phyloP scores from a whole-genome alignment of 2,329 filamentous ascomycete genomes.

The Aspergillus sp. region DNA sequence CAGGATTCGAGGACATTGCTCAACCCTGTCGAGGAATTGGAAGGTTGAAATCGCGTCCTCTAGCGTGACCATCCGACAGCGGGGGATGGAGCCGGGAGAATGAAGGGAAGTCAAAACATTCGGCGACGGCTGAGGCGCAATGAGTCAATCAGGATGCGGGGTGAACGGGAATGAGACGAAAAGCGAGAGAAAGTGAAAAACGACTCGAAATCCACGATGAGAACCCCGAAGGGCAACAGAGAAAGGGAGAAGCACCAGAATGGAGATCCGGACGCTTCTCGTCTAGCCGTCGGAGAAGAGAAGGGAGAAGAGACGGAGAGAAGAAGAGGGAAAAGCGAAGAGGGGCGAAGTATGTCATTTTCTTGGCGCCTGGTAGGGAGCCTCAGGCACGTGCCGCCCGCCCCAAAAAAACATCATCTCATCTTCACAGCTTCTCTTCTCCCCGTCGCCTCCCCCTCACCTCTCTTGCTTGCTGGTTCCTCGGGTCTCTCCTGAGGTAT shows the following conservation, averaged over 20 bases:
- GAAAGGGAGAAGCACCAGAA: constrained; percentile 17
- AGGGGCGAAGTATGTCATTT: constrained; percentile 21
- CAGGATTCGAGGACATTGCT: constrained; percentile 43
- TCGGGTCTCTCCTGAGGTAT: not conserved
- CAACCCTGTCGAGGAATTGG: constrained; percentile 25
- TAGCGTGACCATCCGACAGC: not conserved
- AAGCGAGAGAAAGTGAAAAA: no score
- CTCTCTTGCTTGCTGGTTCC: constrained; percentile 5
- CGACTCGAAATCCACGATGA: not conserved
- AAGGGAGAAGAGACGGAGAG: constrained; percentile 10
- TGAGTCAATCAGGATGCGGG: not conserved
- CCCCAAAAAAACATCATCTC: constrained; percentile 29
- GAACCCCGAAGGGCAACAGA: constrained; percentile 15
- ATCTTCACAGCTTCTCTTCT: constrained; percentile 18
- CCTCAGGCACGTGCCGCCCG: constrained; percentile 24
- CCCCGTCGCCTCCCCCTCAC: constrained; percentile 2
- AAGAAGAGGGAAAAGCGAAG: constrained; percentile 9
- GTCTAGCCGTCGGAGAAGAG: constrained; percentile 4
- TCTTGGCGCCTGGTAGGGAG: constrained; percentile 19
- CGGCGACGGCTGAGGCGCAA: not conserved
- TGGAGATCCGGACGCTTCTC: constrained; percentile 16
- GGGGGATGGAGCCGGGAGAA: not conserved
- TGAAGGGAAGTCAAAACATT: not conserved
- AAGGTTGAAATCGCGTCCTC: not conserved
- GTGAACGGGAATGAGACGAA: not conserved